These are phyloP conservation scores for Ophioceras dolichostomum DNA, from an alignment of 2,329 filamentous ascomycete species.

Conservation along the genomic window DNA sequence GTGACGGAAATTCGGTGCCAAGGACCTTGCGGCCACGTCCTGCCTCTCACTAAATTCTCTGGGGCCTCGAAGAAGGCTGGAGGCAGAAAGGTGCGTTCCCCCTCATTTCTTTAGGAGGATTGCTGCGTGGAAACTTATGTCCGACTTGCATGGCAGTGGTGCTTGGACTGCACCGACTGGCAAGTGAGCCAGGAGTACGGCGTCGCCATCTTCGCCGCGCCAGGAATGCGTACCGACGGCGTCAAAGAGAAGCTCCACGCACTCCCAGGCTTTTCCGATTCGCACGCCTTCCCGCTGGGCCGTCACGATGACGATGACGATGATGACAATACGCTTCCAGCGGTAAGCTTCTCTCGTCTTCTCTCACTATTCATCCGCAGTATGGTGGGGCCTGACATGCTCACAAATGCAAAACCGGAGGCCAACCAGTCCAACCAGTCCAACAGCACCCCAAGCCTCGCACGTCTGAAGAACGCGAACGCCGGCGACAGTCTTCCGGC, in stretches of 20 bases:
- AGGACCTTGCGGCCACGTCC: conserved; percentile 18
- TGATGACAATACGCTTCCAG: too few relatives aligned
- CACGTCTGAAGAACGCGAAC: too few relatives aligned
- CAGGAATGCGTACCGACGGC: too few relatives aligned
- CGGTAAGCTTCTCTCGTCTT: too few relatives aligned
- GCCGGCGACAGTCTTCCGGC: too few relatives aligned
- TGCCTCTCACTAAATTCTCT: conserved; percentile 18
- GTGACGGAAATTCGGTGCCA: conserved; percentile 11
- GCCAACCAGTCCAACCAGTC: too few relatives aligned
- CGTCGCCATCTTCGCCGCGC: conserved; percentile 12
- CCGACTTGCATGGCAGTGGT: conserved; percentile 17
- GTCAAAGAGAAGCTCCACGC: neutral
- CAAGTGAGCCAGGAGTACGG: conserved; percentile 12
- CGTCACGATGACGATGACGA: neutral
- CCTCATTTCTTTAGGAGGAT: conserved; percentile 1
- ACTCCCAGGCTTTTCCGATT: neutral
- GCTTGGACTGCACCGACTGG: conserved; percentile 20
- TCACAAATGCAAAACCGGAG: too few relatives aligned
- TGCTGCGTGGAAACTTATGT: too few relatives aligned
- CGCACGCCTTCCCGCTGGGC: neutral
- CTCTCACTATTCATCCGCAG: too few relatives aligned
- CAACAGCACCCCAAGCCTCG: too few relatives aligned
- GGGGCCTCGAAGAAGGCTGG: conserved; percentile 16
- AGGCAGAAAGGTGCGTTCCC: conserved; percentile 14
- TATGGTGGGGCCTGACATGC: too few relatives aligned